Conservation (phyloP, 140 eudicot species). For the Oenanthe javanica region DNA sequence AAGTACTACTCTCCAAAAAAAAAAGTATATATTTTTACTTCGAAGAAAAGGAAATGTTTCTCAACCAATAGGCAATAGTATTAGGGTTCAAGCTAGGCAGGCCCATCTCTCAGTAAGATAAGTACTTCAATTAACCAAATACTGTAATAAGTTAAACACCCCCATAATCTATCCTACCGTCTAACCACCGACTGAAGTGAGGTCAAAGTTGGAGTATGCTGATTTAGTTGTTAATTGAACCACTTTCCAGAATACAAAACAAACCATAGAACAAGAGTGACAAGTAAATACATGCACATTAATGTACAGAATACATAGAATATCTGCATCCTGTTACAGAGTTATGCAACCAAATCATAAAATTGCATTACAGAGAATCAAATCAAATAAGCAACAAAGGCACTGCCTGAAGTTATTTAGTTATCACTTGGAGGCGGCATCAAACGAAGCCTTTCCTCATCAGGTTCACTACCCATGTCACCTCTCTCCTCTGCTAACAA, state of each 20-base stretch:
- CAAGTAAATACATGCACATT: background rate
- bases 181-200: background rate
- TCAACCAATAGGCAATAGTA: too few species aligned
- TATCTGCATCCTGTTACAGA: background rate
- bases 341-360: background rate
- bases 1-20: too few species aligned
- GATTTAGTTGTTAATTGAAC: background rate
- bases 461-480: conserved; percentile 26
- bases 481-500: conserved; percentile 51
- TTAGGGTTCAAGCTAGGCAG: too few species aligned
- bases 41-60: too few species aligned
- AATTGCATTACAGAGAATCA: background rate
- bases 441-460: conserved; percentile 58
- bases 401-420: background rate
- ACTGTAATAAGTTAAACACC: background rate
- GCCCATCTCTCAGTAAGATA: too few species aligned
- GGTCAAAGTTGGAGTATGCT: background rate
- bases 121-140: too few species aligned
- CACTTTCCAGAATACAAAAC: background rate
- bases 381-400: background rate
- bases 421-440: conserved; percentile 69
- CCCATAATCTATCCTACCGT: too few species aligned
- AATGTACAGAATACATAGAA: background rate
- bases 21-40: too few species aligned
- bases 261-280: background rate